phyloP scores from a whole-genome alignment of 192 early-diverging fungal genomes.

The Phycomyces nitens region DNA sequence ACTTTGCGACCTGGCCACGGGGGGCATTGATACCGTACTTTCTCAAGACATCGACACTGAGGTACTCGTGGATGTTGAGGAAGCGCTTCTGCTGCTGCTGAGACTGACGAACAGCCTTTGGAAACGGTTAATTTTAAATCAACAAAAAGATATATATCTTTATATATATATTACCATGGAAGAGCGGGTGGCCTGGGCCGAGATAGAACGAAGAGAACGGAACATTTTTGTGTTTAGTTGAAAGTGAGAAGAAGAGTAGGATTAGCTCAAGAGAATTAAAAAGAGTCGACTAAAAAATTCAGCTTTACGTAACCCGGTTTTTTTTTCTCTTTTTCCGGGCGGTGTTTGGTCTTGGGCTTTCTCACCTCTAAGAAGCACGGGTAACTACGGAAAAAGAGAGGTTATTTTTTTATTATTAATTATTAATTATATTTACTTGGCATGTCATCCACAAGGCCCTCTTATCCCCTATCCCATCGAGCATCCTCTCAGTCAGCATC shows the following conservation, averaged over 20 bases:
- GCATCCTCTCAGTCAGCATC: too few species aligned
- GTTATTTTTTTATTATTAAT: too few species aligned
- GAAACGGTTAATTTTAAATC: background rate
- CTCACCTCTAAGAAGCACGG: too few species aligned
- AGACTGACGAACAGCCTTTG: constrained; percentile 23
- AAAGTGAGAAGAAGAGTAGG: background rate
- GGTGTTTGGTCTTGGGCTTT: too few species aligned
- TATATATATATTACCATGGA: constrained; percentile 34
- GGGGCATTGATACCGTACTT: constrained; percentile 92
- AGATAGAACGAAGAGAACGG: constrained; percentile 26
- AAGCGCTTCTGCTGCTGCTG: constrained; percentile 71
- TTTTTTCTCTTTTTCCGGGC: too few species aligned
- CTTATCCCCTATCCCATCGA: too few species aligned
- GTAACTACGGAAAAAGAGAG: too few species aligned
- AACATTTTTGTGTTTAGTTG: constrained; percentile 22
- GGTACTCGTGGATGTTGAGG: constrained; percentile 98
- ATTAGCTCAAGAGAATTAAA: too few species aligned
- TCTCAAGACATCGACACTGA: constrained; percentile 88
- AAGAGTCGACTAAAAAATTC: background rate
- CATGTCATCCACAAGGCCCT: too few species aligned
- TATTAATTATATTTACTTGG: too few species aligned
- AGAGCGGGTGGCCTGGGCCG: constrained; percentile 22
- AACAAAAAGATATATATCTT: too few species aligned
- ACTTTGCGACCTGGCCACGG: constrained; percentile 81
- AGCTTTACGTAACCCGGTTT: too few species aligned